phyloP scores from a whole-genome alignment of 495 filamentous ascomycete genomes.

The Xylaria flabelliformis region DNA sequence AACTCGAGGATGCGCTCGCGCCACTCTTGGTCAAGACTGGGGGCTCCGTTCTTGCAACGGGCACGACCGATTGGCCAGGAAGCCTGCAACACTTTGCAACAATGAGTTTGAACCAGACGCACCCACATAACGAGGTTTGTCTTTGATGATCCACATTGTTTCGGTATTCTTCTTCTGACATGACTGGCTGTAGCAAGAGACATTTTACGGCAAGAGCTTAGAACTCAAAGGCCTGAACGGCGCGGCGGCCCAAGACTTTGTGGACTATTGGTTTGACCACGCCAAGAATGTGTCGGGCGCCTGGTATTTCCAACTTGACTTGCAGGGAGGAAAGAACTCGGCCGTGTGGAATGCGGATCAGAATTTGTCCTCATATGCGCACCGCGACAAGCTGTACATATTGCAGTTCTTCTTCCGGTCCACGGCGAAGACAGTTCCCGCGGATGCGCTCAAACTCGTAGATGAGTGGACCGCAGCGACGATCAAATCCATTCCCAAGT shows the following conservation, averaged over 20 bases:
- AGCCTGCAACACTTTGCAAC: slow-evolving; percentile 51
- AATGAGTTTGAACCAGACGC: slow-evolving; percentile 47
- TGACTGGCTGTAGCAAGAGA: slow-evolving; percentile 46
- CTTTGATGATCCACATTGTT: background rate
- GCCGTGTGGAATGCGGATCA: slow-evolving; percentile 45
- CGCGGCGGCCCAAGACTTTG: slow-evolving; percentile 43
- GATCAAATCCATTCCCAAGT: slow-evolving; percentile 34
- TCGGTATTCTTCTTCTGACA: slow-evolving; percentile 23
- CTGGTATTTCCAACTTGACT: slow-evolving; percentile 55
- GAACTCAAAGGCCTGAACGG: slow-evolving; percentile 47
- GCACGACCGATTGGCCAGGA: slow-evolving; percentile 51
- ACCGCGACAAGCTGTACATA: slow-evolving; percentile 52
- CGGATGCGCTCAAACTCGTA: slow-evolving; percentile 45
- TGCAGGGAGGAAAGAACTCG: slow-evolving; percentile 53
- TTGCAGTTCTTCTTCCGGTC: slow-evolving; percentile 49
- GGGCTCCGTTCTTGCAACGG: slow-evolving; percentile 40
- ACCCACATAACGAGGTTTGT: slow-evolving; percentile 51
- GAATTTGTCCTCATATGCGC: slow-evolving; percentile 45
- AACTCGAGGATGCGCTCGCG: slow-evolving; percentile 43
- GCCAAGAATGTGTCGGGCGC: slow-evolving; percentile 44
- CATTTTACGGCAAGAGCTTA: slow-evolving; percentile 54
- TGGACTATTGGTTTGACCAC: slow-evolving; percentile 49
- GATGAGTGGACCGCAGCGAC: slow-evolving; percentile 49
- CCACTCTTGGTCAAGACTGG: slow-evolving; percentile 47
- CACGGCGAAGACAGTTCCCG: slow-evolving; percentile 38